Evolutionary conservation across 1,139 yeast genomes (phyloP).

Genomic region (Yamadazyma sp.): DNA sequence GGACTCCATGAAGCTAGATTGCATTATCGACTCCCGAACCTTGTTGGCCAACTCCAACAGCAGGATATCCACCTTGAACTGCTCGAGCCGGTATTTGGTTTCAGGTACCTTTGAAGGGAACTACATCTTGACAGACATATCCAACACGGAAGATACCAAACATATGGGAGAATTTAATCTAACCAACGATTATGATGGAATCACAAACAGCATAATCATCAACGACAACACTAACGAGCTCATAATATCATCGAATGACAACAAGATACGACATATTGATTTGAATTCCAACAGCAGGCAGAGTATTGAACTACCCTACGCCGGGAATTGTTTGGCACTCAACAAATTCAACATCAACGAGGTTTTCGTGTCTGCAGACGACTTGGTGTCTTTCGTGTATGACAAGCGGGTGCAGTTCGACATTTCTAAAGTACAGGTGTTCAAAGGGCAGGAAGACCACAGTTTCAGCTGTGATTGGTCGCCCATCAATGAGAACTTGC

Average conservation of each 20-base stretch:
- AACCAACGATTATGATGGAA: conserved; percentile 49
- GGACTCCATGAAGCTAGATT: conserved; percentile 31
- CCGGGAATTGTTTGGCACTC: conserved; percentile 52
- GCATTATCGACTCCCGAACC: conserved; percentile 40
- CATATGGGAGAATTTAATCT: conserved; percentile 37
- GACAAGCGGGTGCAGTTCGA: conserved; percentile 35
- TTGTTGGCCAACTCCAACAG: conserved; percentile 33
- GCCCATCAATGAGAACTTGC: conserved; percentile 34
- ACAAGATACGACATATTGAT: conserved; percentile 42
- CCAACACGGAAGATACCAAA: conserved; percentile 23
- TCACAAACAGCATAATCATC: conserved; percentile 53
- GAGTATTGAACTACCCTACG: conserved; percentile 35
- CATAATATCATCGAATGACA: conserved; percentile 52
- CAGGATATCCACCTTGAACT: conserved; percentile 50
- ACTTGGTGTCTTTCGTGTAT: conserved; percentile 38
- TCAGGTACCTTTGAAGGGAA: conserved; percentile 62
- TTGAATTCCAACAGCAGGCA: conserved; percentile 19
- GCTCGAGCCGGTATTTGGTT: conserved; percentile 41
- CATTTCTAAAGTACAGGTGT: conserved; percentile 10
- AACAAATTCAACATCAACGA: conserved; percentile 36
- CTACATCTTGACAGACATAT: conserved; percentile 37
- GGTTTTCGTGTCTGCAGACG: conserved; percentile 53
- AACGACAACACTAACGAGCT: conserved; percentile 27
- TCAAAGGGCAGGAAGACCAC: conserved; percentile 53
- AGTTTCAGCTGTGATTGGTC: conserved; percentile 67